A percentile compares a stretch with the other conserved stretches of the same genome.
phyloP scores from a whole-genome alignment of 352 stramenopile genomes.

The Elongisporangium senticosum region DNA sequence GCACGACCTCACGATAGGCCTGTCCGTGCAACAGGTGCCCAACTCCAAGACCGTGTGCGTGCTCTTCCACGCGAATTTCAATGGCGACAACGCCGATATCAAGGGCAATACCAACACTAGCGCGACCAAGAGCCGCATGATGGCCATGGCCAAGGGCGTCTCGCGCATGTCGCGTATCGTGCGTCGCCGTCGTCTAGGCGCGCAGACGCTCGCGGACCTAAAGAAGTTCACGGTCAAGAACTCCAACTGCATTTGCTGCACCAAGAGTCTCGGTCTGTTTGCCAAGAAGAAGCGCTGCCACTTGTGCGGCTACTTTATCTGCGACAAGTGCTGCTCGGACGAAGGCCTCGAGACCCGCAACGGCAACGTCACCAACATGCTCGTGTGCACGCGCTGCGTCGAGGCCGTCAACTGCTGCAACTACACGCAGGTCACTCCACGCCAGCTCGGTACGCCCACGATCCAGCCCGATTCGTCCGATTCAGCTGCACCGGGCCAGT shows the following conservation, averaged over 20 bases:
- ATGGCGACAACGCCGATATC: slow-evolving; percentile 6
- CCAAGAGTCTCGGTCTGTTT: slow-evolving; percentile 29
- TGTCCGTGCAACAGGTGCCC: slow-evolving; percentile 29
- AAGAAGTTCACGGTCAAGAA: slow-evolving; percentile 41
- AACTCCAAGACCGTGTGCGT: slow-evolving; percentile 28
- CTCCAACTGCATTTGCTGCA: slow-evolving; percentile 50
- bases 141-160: slow-evolving; percentile 29
- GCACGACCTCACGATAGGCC: slow-evolving; percentile 26
- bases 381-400: slow-evolving; percentile 18
- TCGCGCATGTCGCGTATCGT: slow-evolving; percentile 40
- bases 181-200: slow-evolving; percentile 45
- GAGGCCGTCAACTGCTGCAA: slow-evolving; percentile 17
- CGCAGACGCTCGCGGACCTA: slow-evolving; percentile 45
- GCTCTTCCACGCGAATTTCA: slow-evolving; percentile 31
- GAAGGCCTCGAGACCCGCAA: slow-evolving; percentile 28
- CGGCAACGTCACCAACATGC: slow-evolving; percentile 16
- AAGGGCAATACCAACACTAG: slow-evolving; percentile 8
- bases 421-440: slow-evolving; percentile 10
- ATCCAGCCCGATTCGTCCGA: neutral
- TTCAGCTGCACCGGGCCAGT: neutral
- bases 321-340: slow-evolving; percentile 10
- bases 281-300: slow-evolving; percentile 17
- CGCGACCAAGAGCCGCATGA: slow-evolving; percentile 24
- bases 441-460: neutral
- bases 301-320: slow-evolving; percentile 25